Evolutionary conservation across 768 basidiomycete genomes (phyloP).

Genomic region (Boletus sp.): DNA sequence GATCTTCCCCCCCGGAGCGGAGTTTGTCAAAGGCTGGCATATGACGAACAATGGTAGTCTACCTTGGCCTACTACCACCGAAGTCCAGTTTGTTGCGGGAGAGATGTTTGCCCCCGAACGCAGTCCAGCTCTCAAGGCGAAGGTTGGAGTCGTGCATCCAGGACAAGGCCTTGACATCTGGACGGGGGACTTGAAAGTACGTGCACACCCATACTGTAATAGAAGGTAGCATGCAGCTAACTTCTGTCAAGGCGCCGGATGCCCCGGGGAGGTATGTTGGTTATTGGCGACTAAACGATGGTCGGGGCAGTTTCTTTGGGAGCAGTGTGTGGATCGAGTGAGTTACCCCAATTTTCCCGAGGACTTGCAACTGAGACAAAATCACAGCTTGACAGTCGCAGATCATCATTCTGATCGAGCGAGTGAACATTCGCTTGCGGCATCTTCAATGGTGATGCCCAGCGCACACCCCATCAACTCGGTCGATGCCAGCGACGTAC

Average conservation of each 20-base stretch:
- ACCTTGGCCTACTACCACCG: conserved; percentile 68
- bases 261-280: conserved; percentile 66
- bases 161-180: conserved; percentile 62
- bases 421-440: conserved; percentile 52
- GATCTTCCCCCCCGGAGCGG: conserved; percentile 75
- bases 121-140: conserved; percentile 32
- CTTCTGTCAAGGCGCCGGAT: conserved; percentile 59
- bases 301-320: conserved; percentile 56
- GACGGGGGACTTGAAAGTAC: conserved; percentile 72
- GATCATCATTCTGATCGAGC: conserved; percentile 41
- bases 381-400: conserved; percentile 59
- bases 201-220: conserved; percentile 8
- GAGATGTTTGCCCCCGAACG: conserved; percentile 47
- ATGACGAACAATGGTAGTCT: conserved; percentile 60
- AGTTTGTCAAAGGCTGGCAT: conserved; percentile 82
- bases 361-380: conserved; percentile 2
- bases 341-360: conserved; percentile 27
- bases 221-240: conserved; percentile 1
- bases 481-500: conserved; percentile 3
- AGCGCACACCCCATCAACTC: conserved; percentile 26
- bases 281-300: conserved; percentile 72
- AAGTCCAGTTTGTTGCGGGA: conserved; percentile 70
- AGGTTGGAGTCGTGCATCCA: conserved; percentile 53
- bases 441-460: conserved; percentile 70
- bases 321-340: conserved; percentile 78